Percentiles rank a stretch among this genome's conserved stretches.
Evolutionary conservation across 2,329 filamentous ascomycete species (phyloP).

Genomic region (Anisogramma anomala): DNA sequence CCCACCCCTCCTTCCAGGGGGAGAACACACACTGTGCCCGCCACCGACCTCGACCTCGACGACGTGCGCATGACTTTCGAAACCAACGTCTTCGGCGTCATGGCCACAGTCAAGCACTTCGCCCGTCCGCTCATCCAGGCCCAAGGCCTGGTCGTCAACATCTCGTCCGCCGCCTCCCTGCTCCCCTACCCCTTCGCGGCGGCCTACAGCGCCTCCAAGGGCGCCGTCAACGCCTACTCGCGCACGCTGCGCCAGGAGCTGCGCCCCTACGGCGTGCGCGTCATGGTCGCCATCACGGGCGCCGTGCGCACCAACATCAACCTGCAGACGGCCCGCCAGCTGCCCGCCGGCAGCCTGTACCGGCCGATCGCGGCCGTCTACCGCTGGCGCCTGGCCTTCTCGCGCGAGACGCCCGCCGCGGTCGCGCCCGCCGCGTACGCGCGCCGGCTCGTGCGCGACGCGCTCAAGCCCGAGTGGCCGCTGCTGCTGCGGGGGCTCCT

Average conservation of each 20-base stretch:
- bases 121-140: slow-evolving; percentile 36
- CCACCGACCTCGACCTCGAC: slow-evolving; percentile 30
- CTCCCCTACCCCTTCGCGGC: slow-evolving; percentile 42
- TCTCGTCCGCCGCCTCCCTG: slow-evolving; percentile 39
- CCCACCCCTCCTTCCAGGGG: not conserved
- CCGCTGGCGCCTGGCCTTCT: slow-evolving; percentile 13
- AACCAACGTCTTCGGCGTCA: slow-evolving; percentile 46
- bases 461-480: slow-evolving; percentile 11
- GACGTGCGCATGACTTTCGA: slow-evolving; percentile 44
- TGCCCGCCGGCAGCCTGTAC: slow-evolving; percentile 38
- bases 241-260: slow-evolving; percentile 43
- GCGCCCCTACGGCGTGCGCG: slow-evolving; percentile 41
- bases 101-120: slow-evolving; percentile 43
- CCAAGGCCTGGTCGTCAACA: slow-evolving; percentile 42
- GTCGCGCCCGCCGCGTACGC: slow-evolving; percentile 9
- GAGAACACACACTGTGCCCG: slow-evolving; percentile 13
- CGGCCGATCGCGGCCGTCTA: slow-evolving; percentile 23
- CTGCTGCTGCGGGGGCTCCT: slow-evolving; percentile 3
- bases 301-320: slow-evolving; percentile 42
- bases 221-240: slow-evolving; percentile 40
- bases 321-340: slow-evolving; percentile 26
- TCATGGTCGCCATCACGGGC: slow-evolving; percentile 45
- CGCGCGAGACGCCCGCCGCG: not conserved
- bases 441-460: slow-evolving; percentile 3
- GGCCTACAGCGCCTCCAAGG: slow-evolving; percentile 45